Percentiles rank a stretch among this genome's conserved stretches.
These are phyloP conservation scores for Trichoderma sp. DNA, from an alignment of 2,329 filamentous ascomycete species.

Conservation along the genomic window DNA sequence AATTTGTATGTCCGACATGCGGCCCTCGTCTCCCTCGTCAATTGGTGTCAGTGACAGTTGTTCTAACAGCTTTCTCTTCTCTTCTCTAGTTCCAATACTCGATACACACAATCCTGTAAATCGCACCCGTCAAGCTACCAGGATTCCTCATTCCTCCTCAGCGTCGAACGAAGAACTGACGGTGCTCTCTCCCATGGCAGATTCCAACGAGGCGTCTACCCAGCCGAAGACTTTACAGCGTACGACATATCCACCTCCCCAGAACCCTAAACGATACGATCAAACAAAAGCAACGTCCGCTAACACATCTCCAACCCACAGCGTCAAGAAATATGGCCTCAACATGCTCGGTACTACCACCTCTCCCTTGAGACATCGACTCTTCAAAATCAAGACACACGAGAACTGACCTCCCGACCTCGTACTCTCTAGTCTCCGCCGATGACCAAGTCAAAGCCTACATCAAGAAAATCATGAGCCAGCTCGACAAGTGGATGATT, in stretches of 20 bases:
- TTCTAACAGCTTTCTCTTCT: conserved; percentile 22
- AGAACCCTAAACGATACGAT: not conserved
- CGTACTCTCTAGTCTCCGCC: conserved; percentile 63
- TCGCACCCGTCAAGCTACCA: accelerated
- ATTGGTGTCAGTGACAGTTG: not conserved
- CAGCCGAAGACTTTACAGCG: conserved; percentile 94
- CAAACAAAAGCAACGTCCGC: not conserved
- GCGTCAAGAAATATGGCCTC: conserved; percentile 97
- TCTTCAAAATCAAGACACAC: not conserved
- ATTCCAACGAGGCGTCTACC: conserved; percentile 83
- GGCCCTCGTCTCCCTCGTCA: not conserved
- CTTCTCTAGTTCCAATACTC: conserved; percentile 81
- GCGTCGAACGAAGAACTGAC: no score
- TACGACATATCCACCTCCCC: conserved; percentile 53
- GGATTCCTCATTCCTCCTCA: conserved; percentile 18
- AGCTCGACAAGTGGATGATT: conserved; percentile 97
- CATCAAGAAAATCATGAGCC: conserved; percentile 98
- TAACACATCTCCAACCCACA: conserved; percentile 21
- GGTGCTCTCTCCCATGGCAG: conserved; percentile 47
- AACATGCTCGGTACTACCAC: conserved; percentile 77
- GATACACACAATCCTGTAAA: conserved; percentile 90
- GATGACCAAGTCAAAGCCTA: conserved; percentile 99
- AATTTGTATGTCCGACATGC: conserved; percentile 73
- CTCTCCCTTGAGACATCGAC: not conserved
- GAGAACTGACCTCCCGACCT: not conserved